phyloP scores from a whole-genome alignment of 331 rosid genomes.

The Ulmus americana region DNA sequence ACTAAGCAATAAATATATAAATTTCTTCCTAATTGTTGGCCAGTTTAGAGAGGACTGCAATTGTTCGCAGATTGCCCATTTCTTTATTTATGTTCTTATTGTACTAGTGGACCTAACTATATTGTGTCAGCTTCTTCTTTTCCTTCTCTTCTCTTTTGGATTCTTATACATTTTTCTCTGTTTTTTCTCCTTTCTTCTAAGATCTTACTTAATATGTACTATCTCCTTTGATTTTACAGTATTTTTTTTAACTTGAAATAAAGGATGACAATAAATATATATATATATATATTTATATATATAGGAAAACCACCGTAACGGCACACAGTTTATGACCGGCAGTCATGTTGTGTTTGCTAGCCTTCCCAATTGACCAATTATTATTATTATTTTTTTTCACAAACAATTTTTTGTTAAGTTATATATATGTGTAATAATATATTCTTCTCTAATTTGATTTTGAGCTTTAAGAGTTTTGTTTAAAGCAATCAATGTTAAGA shows the following conservation, averaged over 20 bases:
- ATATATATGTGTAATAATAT: too few relatives aligned
- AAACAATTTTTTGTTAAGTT: too few relatives aligned
- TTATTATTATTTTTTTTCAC: neutral
- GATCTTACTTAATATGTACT: neutral
- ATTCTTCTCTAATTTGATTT: too few relatives aligned
- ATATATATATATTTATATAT: neutral
- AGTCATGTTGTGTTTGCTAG: neutral
- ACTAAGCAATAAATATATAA: neutral
- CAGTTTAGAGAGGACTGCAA: neutral
- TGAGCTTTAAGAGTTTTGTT: too few relatives aligned
- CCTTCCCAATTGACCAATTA: neutral
- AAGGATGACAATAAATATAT: neutral
- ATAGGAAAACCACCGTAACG: constrained; percentile 16
- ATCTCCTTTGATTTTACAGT: neutral
- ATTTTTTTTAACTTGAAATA: neutral
- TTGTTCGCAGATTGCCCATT: neutral
- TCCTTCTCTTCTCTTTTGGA: neutral
- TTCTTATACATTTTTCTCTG: neutral
- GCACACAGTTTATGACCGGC: constrained; percentile 15
- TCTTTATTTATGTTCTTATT: neutral
- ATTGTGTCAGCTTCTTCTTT: constrained; percentile 1
- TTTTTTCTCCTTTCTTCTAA: neutral
- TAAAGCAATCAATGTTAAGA: too few relatives aligned
- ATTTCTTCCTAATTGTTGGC: neutral
- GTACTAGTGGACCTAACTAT: too few relatives aligned